A percentile compares a stretch with the other conserved stretches of the same genome.
These are phyloP conservation scores for Phoma sp. DNA, from an alignment of 2,329 filamentous ascomycete species.

Conservation along the genomic window DNA sequence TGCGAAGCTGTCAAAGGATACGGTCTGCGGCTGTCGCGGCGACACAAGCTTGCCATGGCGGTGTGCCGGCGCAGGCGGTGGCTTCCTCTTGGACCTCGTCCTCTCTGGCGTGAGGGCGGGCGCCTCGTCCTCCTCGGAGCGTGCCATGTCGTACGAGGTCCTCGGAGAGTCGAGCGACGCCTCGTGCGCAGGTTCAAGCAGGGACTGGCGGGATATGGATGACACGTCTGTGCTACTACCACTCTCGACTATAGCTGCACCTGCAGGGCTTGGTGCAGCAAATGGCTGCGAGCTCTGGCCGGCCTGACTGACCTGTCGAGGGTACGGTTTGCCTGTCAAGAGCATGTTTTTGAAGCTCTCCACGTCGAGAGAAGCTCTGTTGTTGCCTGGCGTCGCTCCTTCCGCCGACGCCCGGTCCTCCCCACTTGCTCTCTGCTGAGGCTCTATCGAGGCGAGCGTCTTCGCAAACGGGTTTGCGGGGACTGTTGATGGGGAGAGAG, in stretches of 20 bases:
- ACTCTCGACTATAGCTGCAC: constrained; percentile 46
- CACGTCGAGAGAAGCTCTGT: constrained; percentile 68
- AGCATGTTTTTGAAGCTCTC: constrained; percentile 78
- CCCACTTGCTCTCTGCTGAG: constrained; percentile 30
- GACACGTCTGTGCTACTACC: constrained; percentile 65
- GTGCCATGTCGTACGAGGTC: constrained; percentile 65
- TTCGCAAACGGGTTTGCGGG: constrained; percentile 48
- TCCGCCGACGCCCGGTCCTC: constrained; percentile 38
- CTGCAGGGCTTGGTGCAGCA: constrained; percentile 30
- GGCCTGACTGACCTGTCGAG: constrained; percentile 35
- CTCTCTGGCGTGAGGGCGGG: constrained; percentile 33
- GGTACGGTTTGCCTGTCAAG: constrained; percentile 70
- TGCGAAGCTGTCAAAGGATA: constrained; percentile 44
- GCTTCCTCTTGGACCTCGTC: constrained; percentile 69
- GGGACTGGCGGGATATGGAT: constrained; percentile 65
- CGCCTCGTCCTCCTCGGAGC: constrained; percentile 58
- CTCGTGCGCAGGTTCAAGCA: constrained; percentile 60
- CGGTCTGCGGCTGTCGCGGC: constrained; percentile 50
- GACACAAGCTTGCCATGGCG: constrained; percentile 79
- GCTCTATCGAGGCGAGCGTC: constrained; percentile 49
- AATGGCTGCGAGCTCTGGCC: constrained; percentile 33
- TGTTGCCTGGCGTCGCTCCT: constrained; percentile 29
- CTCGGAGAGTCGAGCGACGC: constrained; percentile 59
- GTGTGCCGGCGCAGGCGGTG: constrained; percentile 70
- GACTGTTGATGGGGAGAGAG: constrained; percentile 27